phyloP scores from a whole-genome alignment of 306 rosid genomes.

The Biancaea sappan region DNA sequence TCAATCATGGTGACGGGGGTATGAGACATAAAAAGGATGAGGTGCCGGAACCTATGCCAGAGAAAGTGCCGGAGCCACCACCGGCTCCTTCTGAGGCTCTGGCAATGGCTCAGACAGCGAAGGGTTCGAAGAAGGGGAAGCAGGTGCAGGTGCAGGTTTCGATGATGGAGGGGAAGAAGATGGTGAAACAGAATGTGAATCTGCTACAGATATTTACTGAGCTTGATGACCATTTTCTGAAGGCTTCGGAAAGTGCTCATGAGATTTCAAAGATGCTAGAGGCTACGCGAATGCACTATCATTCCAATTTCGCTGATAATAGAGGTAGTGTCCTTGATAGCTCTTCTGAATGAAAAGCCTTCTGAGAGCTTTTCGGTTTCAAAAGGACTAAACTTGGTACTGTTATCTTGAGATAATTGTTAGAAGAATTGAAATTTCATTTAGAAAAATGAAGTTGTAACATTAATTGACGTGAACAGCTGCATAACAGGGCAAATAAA shows the following conservation, averaged over 20 bases:
- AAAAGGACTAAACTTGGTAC: neutral
- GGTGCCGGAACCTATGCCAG: constrained; percentile 21
- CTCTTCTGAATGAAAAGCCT: neutral
- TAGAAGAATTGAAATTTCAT: neutral
- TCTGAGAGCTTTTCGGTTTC: neutral
- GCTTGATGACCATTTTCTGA: constrained; percentile 64
- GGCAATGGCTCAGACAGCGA: constrained; percentile 30
- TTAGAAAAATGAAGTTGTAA: neutral
- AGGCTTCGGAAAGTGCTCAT: constrained; percentile 67
- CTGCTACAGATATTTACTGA: constrained; percentile 45
- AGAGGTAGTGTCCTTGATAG: constrained; percentile 48
- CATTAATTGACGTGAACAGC: neutral
- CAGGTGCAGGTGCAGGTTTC: constrained; percentile 38
- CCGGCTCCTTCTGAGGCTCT: constrained; percentile 34
- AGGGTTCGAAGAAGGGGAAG: constrained; percentile 48
- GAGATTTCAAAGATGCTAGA: constrained; percentile 80
- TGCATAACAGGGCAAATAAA: neutral
- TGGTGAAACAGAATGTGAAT: constrained; percentile 32
- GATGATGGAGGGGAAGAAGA: constrained; percentile 44
- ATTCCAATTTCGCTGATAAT: constrained; percentile 76
- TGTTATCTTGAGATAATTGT: neutral
- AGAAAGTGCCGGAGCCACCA: constrained; percentile 23
- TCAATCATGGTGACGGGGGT: constrained; percentile 24
- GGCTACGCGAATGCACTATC: constrained; percentile 71
- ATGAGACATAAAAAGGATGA: constrained; percentile 4